These are phyloP conservation scores for Agrocybe pediades DNA, from an alignment of 768 basidiomycete genomes.

Conservation along the genomic window DNA sequence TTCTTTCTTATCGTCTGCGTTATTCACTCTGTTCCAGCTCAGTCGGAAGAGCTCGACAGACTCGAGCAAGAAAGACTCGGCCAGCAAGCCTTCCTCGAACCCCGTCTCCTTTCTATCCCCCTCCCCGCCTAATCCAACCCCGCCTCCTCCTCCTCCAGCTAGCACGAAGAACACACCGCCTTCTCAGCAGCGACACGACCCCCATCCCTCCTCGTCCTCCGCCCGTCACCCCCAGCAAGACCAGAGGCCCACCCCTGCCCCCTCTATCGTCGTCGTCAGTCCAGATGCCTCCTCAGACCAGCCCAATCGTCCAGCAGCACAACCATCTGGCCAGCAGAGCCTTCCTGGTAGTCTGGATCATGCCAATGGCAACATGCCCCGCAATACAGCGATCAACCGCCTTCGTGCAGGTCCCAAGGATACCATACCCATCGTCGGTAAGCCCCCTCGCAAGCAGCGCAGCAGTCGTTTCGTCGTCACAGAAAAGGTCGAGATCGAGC, in stretches of 20 bases:
- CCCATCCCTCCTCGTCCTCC: slow-evolving; percentile 31
- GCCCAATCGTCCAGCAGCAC: slow-evolving; percentile 32
- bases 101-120: slow-evolving; percentile 28
- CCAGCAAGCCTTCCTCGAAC: slow-evolving; percentile 14
- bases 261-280: slow-evolving; percentile 87
- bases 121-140: slow-evolving; percentile 70
- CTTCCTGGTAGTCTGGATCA: slow-evolving; percentile 49
- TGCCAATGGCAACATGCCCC: slow-evolving; percentile 57
- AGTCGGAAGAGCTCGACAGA: slow-evolving; percentile 70
- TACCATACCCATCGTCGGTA: slow-evolving; percentile 94
- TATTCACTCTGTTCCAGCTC: slow-evolving; percentile 45
- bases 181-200: slow-evolving; percentile 31
- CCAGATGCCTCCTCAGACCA: slow-evolving; percentile 61
- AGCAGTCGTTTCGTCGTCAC: slow-evolving; percentile 96
- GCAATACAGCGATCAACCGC: slow-evolving; percentile 69
- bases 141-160: slow-evolving; percentile 41
- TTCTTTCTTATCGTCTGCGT: slow-evolving; percentile 11
- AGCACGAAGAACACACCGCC: slow-evolving; percentile 22
- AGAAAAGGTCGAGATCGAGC: slow-evolving; percentile 95
- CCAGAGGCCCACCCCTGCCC: slow-evolving; percentile 64
- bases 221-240: slow-evolving; percentile 47
- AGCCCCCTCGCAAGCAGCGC: slow-evolving; percentile 95
- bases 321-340: slow-evolving; percentile 41
- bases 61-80: slow-evolving; percentile 64
- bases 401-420: slow-evolving; percentile 88